Evolutionary conservation across 2,329 filamentous ascomycete genomes (phyloP).

Genomic region (Talaromyces atroroseus): DNA sequence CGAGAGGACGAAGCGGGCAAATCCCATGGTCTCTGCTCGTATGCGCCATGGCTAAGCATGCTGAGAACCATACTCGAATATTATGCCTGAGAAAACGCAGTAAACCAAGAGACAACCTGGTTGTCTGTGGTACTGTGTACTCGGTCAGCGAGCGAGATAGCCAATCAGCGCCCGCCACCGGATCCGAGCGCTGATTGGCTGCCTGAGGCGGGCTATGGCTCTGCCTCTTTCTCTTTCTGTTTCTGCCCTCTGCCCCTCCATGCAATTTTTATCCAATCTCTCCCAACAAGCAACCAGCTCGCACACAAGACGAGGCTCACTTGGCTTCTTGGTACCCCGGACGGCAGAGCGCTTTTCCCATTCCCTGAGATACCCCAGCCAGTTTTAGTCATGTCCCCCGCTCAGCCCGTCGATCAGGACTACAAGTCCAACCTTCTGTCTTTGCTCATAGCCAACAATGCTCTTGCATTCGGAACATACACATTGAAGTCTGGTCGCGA

Average conservation of each 20-base stretch:
- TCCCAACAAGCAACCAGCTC: neutral
- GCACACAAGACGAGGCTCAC: neutral
- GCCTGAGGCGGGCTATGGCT: neutral
- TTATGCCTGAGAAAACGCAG: neutral
- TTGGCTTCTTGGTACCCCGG: neutral
- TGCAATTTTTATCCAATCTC: slow-evolving; percentile 8
- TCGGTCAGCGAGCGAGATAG: slow-evolving; percentile 12
- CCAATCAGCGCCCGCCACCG: slow-evolving; percentile 1
- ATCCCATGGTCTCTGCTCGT: neutral
- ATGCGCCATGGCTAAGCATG: neutral
- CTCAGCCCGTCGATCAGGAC: slow-evolving; percentile 25
- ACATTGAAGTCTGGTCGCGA: slow-evolving; percentile 85
- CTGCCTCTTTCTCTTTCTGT: too few relatives aligned
- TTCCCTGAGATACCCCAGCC: neutral
- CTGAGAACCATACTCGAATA: neutral
- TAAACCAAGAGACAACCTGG: neutral
- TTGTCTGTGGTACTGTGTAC: neutral
- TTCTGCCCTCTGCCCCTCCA: slow-evolving; percentile 2
- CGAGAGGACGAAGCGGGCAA: neutral
- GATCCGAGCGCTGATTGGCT: neutral
- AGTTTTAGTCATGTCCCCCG: slow-evolving; percentile 21
- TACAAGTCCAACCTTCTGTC: slow-evolving; percentile 36
- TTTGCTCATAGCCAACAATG: slow-evolving; percentile 35
- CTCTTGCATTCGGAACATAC: slow-evolving; percentile 41
- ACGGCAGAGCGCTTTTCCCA: neutral